phyloP scores from a whole-genome alignment of 1,139 yeast species.

The Diutina scorzettiae region DNA sequence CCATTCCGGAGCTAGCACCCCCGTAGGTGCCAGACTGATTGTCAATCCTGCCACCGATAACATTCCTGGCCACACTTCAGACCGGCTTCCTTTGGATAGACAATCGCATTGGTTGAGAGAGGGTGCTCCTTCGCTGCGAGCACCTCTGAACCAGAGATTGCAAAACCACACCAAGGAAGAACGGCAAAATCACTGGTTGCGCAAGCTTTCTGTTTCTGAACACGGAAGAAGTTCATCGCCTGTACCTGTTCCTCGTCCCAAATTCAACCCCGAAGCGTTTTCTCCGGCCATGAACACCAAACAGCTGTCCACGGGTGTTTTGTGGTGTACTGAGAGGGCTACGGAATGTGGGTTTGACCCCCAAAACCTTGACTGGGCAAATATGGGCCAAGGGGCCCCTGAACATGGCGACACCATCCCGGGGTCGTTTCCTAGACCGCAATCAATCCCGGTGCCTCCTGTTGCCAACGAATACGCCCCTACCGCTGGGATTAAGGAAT shows the following conservation, averaged over 20 bases:
- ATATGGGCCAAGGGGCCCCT: slow-evolving; percentile 63
- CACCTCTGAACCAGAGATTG: neutral
- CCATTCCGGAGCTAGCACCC: slow-evolving; percentile 7
- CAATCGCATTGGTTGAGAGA: slow-evolving; percentile 5
- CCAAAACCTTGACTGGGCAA: slow-evolving; percentile 45
- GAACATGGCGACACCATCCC: slow-evolving; percentile 54
- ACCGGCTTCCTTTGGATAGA: slow-evolving; percentile 5
- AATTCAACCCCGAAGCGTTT: slow-evolving; percentile 31
- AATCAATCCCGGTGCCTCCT: slow-evolving; percentile 38
- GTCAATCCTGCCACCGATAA: slow-evolving; percentile 9
- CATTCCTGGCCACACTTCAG: slow-evolving; percentile 7
- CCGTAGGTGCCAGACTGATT: slow-evolving; percentile 7
- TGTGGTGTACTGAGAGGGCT: slow-evolving; percentile 62
- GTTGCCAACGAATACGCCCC: slow-evolving; percentile 51
- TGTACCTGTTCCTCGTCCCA: slow-evolving; percentile 41
- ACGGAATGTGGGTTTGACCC: slow-evolving; percentile 44
- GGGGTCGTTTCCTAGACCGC: slow-evolving; percentile 51
- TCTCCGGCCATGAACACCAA: slow-evolving; percentile 53
- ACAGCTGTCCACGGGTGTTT: slow-evolving; percentile 57
- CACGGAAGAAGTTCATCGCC: slow-evolving; percentile 34
- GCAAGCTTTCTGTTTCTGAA: slow-evolving; percentile 22
- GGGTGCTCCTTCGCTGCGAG: neutral
- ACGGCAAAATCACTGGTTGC: slow-evolving; percentile 14
- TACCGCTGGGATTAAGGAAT: slow-evolving; percentile 47
- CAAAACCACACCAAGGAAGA: slow-evolving; percentile 8